A percentile compares a stretch with the other conserved stretches of the same genome.
Conservation (phyloP, 129 eudicot genomes). For the Arctium minus region DNA sequence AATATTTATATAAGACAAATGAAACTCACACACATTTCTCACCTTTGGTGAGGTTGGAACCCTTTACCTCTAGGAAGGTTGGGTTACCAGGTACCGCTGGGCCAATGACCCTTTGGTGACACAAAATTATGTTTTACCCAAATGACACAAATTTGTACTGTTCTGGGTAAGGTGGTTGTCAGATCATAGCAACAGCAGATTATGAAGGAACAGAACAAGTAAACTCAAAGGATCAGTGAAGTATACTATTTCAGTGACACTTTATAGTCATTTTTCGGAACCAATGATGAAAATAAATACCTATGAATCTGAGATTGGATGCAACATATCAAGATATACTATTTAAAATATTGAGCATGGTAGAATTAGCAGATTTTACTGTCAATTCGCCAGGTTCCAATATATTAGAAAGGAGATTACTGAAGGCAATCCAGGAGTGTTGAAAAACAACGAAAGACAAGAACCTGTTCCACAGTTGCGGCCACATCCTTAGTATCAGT, state of each 20-base stretch:
- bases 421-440: background rate
- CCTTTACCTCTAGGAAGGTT: no score
- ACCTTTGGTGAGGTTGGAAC: no score
- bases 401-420: background rate
- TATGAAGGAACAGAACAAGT: no score
- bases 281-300: background rate
- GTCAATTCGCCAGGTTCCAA: background rate
- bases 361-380: conserved; percentile 3
- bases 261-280: background rate
- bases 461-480: conserved; percentile 90
- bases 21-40: no score
- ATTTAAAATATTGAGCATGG: background rate
- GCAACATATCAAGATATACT: conserved; percentile 9
- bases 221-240: no score
- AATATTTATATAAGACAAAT: no score
- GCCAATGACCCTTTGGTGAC: no score
- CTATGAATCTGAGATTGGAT: background rate
- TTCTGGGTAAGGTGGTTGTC: no score
- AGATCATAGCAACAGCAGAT: no score
- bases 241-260: background rate
- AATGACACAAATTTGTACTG: background rate
- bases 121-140: no score
- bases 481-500: conserved; percentile 91
- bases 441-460: background rate
- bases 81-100: no score